phyloP scores from a whole-genome alignment of 2,329 filamentous ascomycete genomes.

The Aspergillus tamarii region DNA sequence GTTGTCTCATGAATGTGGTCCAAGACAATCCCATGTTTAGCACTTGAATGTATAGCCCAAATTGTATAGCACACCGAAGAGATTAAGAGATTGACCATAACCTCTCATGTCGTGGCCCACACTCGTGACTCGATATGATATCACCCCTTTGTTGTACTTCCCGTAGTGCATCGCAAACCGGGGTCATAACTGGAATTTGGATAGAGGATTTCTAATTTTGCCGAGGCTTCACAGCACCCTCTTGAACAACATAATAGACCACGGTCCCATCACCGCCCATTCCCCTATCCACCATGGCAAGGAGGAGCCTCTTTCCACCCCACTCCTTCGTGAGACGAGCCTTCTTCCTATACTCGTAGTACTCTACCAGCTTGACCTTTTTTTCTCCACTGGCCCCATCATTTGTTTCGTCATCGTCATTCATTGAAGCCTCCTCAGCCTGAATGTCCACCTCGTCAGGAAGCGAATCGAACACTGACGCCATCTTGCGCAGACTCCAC shows the following conservation, averaged over 20 bases:
- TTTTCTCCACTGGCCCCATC: constrained; percentile 27
- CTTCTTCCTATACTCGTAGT: constrained; percentile 33
- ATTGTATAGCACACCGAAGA: constrained; percentile 5
- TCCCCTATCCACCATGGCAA: constrained; percentile 58
- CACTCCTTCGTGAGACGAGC: constrained; percentile 38
- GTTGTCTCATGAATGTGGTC: not conserved
- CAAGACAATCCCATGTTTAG: not conserved
- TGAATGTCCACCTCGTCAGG: constrained; percentile 27
- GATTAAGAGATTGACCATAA: not conserved
- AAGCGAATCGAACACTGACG: constrained; percentile 60
- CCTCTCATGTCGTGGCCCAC: not conserved
- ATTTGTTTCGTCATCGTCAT: constrained; percentile 18
- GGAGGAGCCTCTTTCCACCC: constrained; percentile 57
- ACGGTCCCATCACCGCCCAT: constrained; percentile 62
- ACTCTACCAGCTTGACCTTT: constrained; percentile 34
- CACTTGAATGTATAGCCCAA: constrained; percentile 3
- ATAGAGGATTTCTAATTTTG: constrained; percentile 54
- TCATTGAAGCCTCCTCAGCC: constrained; percentile 10
- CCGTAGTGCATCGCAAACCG: not conserved
- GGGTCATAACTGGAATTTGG: not conserved
- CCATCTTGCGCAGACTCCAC: constrained; percentile 61
- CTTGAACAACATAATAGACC: constrained; percentile 67
- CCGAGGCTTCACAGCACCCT: constrained; percentile 66
- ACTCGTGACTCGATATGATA: not conserved
- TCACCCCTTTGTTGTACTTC: not conserved